Evolutionary conservation across 306 rosid species (phyloP).

Genomic region (Fagus crenata): DNA sequence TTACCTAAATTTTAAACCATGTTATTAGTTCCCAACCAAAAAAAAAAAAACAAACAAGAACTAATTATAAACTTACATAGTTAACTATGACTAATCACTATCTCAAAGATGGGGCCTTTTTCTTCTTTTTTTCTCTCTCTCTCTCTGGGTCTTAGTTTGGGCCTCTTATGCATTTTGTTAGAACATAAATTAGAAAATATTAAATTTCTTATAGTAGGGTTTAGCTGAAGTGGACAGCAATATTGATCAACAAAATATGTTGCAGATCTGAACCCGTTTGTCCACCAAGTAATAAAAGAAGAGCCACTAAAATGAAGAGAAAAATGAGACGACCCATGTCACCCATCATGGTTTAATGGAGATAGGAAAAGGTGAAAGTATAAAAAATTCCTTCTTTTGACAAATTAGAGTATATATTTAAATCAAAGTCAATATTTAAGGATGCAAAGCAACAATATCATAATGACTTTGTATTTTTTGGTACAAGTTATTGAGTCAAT

Average conservation of each 20-base stretch:
- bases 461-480: background rate
- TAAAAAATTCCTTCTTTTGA: background rate
- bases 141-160: no score
- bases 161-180: no score
- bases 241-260: background rate
- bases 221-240: constrained; percentile 31
- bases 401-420: background rate
- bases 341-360: constrained; percentile 2
- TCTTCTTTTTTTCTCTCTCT: no score
- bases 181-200: no score
- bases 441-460: constrained; percentile 18
- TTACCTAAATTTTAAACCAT: no score
- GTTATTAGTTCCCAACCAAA: no score
- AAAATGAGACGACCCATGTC: background rate
- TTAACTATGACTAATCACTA: no score
- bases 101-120: no score
- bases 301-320: constrained; percentile 20
- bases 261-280: background rate
- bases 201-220: background rate
- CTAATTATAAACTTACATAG: no score
- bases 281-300: constrained; percentile 26
- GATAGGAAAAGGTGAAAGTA: background rate
- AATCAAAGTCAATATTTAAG: constrained; percentile 9
- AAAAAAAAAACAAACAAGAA: no score
- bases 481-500: constrained; percentile 32